Conservation (phyloP, 2,329 filamentous ascomycete genomes). For the Fusarium poae region DNA sequence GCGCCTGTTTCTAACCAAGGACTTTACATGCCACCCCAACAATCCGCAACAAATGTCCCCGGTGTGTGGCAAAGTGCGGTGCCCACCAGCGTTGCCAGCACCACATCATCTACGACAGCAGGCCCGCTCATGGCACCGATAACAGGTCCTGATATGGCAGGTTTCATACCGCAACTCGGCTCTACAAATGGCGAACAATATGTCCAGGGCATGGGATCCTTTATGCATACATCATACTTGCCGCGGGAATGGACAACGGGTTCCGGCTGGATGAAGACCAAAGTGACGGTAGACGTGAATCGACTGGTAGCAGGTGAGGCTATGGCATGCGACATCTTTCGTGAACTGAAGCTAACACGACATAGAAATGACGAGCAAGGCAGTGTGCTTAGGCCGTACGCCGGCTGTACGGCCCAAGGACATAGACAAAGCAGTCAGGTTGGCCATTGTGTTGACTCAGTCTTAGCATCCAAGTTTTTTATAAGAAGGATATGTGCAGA, state of each 20-base stretch:
- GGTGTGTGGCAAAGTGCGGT: slow-evolving; percentile 33
- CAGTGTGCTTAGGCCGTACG: slow-evolving; percentile 57
- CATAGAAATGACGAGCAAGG: slow-evolving; percentile 53
- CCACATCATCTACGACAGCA: slow-evolving; percentile 21
- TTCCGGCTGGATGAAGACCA: slow-evolving; percentile 48
- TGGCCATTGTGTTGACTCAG: slow-evolving; percentile 35
- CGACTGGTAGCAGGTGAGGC: slow-evolving; percentile 53
- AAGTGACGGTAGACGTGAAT: slow-evolving; percentile 54
- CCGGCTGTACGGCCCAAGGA: slow-evolving; percentile 58
- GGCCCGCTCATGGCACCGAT: slow-evolving; percentile 15
- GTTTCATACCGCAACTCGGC: slow-evolving; percentile 17
- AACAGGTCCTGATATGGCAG: slow-evolving; percentile 19
- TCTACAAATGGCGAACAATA: slow-evolving; percentile 25
- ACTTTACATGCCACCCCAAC: slow-evolving; percentile 15
- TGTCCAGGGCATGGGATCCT: slow-evolving; percentile 13
- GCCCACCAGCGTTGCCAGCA: slow-evolving; percentile 23
- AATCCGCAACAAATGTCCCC: background rate
- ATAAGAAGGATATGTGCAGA: background rate
- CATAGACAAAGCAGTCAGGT: slow-evolving; percentile 51
- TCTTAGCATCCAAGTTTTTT: background rate
- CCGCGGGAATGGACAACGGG: slow-evolving; percentile 36
- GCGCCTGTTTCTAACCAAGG: slow-evolving; percentile 10
- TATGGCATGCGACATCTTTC: fast-evolving
- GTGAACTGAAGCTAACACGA: slow-evolving; percentile 3
- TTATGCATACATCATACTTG: slow-evolving; percentile 30